A percentile compares a stretch with the other conserved stretches of the same genome.
Conservation (phyloP, 805 yeast species). For the Hanseniaspora hatyaiensis region DNA sequence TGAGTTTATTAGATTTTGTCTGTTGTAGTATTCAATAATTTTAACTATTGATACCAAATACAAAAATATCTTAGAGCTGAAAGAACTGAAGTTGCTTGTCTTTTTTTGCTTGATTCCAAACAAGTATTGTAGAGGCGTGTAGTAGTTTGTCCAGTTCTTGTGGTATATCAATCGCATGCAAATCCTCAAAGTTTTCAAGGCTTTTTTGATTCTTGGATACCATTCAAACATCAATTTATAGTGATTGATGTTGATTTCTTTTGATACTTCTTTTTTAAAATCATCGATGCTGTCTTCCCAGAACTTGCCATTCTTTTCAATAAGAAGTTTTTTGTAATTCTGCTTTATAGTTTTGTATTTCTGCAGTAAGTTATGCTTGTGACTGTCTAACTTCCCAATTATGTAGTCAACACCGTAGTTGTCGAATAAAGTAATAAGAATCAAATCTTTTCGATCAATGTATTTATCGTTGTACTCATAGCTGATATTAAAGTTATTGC, state of each 20-base stretch:
- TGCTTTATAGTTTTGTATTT: slow-evolving; percentile 2
- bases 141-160: background rate
- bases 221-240: slow-evolving; percentile 7
- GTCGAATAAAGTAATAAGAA: slow-evolving; percentile 7
- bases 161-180: slow-evolving; percentile 5
- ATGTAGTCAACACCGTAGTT: slow-evolving; percentile 4
- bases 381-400: background rate
- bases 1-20: slow-evolving; percentile 1
- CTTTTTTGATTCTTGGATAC: slow-evolving; percentile 8
- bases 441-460: slow-evolving; percentile 5
- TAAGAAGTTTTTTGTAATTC: slow-evolving; percentile 1
- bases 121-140: slow-evolving; percentile 6
- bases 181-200: background rate
- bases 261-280: slow-evolving; percentile 2
- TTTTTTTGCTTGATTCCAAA: slow-evolving; percentile 6
- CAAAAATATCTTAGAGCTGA: slow-evolving; percentile 18
- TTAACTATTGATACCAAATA: background rate
- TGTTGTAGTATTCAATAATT: slow-evolving; percentile 11
- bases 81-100: slow-evolving; percentile 24
- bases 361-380: background rate
- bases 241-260: background rate
- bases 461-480: background rate
- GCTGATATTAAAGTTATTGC: slow-evolving; percentile 11
- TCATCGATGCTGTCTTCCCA: slow-evolving; percentile 14
- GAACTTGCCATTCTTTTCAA: slow-evolving; percentile 4